These are phyloP conservation scores for Malus hybrid DNA, from an alignment of 331 rosid species.

Conservation along the genomic window DNA sequence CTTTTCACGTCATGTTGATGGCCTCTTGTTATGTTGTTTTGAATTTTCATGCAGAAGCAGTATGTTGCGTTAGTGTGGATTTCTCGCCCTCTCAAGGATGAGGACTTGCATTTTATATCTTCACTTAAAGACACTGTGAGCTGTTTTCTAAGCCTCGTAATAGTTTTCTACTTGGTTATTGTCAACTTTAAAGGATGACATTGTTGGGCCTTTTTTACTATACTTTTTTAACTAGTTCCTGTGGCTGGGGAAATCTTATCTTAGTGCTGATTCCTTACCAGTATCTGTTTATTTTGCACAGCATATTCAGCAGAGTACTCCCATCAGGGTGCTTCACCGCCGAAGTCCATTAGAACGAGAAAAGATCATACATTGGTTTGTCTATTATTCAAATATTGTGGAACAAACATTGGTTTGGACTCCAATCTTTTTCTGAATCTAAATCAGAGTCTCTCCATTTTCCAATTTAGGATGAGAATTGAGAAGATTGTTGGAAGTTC, in stretches of 20 bases:
- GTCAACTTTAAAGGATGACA: background rate
- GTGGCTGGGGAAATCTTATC: background rate
- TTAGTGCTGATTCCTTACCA: background rate
- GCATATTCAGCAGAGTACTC: conserved; percentile 80
- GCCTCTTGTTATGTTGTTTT: background rate
- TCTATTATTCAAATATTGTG: conserved; percentile 8
- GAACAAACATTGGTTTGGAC: conserved; percentile 1
- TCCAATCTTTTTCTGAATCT: background rate
- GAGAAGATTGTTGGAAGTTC: conserved; percentile 69
- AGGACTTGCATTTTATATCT: conserved; percentile 45
- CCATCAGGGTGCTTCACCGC: conserved; percentile 92
- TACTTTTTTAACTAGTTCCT: background rate
- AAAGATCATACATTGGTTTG: conserved; percentile 86
- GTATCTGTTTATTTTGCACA: conserved; percentile 24
- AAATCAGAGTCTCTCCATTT: conserved; percentile 18
- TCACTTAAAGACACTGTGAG: conserved; percentile 40
- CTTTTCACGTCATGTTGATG: background rate
- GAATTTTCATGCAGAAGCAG: conserved; percentile 54
- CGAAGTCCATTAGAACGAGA: conserved; percentile 93
- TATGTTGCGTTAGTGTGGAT: conserved; percentile 88
- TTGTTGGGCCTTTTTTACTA: background rate
- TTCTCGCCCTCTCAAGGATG: conserved; percentile 67
- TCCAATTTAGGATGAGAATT: conserved; percentile 63
- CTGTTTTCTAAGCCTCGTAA: background rate
- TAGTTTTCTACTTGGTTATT: background rate